Conservation (phyloP, 2,329 filamentous ascomycete genomes). For the Colletotrichum spaethianum region DNA sequence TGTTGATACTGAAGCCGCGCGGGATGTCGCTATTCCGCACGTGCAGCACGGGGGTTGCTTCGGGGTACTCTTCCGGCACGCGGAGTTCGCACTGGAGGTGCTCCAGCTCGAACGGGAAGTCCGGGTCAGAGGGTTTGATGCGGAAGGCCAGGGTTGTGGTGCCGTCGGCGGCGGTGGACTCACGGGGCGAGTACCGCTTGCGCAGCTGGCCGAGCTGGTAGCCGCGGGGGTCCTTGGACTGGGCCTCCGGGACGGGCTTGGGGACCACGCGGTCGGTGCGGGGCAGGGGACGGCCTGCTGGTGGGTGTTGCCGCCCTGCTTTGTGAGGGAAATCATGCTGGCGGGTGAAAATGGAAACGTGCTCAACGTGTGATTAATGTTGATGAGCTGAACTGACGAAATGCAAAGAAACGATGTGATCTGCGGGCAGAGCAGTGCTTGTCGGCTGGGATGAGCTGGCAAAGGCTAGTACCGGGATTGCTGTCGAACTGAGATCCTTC, state of each 20-base stretch:
- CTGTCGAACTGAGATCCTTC: background rate
- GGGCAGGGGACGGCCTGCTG: constrained; percentile 63
- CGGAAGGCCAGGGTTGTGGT: constrained; percentile 74
- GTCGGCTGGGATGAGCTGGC: constrained; percentile 18
- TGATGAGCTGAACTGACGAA: constrained; percentile 41
- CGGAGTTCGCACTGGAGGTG: constrained; percentile 77
- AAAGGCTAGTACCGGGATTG: background rate
- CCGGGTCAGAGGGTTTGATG: constrained; percentile 82
- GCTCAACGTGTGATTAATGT: constrained; percentile 34
- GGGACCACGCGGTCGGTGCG: constrained; percentile 67
- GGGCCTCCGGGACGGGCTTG: constrained; percentile 76
- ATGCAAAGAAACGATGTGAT: constrained; percentile 17
- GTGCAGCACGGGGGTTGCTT: constrained; percentile 68
- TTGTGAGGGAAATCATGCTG: constrained; percentile 57
- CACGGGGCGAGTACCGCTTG: constrained; percentile 72
- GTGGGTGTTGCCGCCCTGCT: constrained; percentile 50
- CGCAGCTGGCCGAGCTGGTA: constrained; percentile 83
- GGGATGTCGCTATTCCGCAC: constrained; percentile 80
- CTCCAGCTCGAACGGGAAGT: constrained; percentile 85
- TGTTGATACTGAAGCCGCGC: constrained; percentile 80
- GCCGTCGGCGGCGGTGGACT: constrained; percentile 60
- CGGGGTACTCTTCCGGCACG: constrained; percentile 76
- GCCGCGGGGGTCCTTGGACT: constrained; percentile 76
- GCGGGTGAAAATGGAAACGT: constrained; percentile 14
- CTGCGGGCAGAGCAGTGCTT: constrained; percentile 33